Evolutionary conservation across 257 asterid species (phyloP).

Genomic region (Scutellaria galericulata): DNA sequence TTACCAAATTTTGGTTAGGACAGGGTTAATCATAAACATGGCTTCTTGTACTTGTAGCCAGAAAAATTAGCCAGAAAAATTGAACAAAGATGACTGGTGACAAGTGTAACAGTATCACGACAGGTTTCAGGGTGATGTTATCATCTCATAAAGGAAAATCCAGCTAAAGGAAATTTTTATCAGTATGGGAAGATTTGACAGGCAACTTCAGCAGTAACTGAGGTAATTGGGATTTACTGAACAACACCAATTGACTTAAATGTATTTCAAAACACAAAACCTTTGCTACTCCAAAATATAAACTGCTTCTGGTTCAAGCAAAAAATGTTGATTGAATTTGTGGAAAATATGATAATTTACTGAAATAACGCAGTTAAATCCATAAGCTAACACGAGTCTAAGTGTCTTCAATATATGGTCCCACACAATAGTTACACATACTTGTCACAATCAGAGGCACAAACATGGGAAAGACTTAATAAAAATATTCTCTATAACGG

Average conservation of each 20-base stretch:
- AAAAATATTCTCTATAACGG: not conserved
- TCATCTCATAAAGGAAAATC: not conserved
- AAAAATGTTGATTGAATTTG: not conserved
- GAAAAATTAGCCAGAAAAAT: not conserved
- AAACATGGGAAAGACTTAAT: not conserved
- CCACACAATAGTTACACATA: slow-evolving; percentile 6
- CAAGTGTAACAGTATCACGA: not conserved
- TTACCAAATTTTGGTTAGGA: not conserved
- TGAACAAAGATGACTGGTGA: not conserved
- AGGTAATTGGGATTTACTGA: not conserved
- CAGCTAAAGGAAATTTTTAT: not conserved
- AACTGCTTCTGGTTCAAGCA: not conserved
- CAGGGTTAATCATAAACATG: not conserved
- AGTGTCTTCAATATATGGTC: not conserved
- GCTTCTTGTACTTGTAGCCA: not conserved
- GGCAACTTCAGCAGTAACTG: not conserved
- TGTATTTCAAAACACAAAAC: not conserved
- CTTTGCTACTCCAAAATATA: not conserved
- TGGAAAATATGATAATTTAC: not conserved
- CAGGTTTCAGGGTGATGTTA: not conserved
- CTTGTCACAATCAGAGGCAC: slow-evolving; percentile 8
- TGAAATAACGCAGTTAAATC: not conserved
- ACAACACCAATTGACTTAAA: not conserved
- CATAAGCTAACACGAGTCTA: not conserved
- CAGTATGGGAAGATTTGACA: not conserved